Evolutionary conservation across 78 protist species (phyloP).

Genomic region (Emiliania huxleyi): DNA sequence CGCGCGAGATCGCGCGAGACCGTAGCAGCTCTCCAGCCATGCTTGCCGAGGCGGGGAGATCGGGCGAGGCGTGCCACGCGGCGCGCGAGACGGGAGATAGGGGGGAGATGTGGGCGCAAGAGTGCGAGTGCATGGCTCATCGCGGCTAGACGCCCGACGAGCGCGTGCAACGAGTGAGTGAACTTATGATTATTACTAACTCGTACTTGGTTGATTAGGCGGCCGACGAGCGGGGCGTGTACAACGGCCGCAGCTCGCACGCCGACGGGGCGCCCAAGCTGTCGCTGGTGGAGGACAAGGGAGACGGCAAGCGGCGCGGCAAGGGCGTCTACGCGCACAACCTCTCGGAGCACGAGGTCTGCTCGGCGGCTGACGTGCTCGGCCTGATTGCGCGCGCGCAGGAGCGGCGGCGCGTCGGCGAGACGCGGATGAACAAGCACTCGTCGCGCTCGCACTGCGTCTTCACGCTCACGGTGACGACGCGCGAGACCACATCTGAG

Average conservation of each 20-base stretch:
- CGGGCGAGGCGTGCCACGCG: no score
- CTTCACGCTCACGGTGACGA: slow-evolving; percentile 5
- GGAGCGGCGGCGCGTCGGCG: slow-evolving; percentile 43
- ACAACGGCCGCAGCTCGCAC: neutral
- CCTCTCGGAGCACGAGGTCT: slow-evolving; percentile 21
- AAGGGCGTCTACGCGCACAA: slow-evolving; percentile 30
- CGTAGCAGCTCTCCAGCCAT: no score
- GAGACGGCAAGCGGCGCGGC: neutral
- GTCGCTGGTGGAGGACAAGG: slow-evolving; percentile 8
- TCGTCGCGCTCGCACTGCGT: slow-evolving; percentile 56
- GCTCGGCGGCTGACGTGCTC: slow-evolving; percentile 3
- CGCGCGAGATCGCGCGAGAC: no score
- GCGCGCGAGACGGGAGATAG: no score
- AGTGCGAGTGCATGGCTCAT: no score
- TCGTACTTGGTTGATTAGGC: no score
- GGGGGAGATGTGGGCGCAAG: no score
- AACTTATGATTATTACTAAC: no score
- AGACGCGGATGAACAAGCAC: slow-evolving; percentile 57
- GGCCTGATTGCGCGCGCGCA: slow-evolving; percentile 26
- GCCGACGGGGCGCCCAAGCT: neutral
- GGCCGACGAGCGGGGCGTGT: neutral
- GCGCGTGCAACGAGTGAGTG: no score
- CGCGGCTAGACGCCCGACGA: no score
- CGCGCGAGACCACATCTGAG: neutral
- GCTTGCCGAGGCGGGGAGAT: no score